phyloP scores from a whole-genome alignment of 2,329 filamentous ascomycete species.

The Diaporthe longicolla region DNA sequence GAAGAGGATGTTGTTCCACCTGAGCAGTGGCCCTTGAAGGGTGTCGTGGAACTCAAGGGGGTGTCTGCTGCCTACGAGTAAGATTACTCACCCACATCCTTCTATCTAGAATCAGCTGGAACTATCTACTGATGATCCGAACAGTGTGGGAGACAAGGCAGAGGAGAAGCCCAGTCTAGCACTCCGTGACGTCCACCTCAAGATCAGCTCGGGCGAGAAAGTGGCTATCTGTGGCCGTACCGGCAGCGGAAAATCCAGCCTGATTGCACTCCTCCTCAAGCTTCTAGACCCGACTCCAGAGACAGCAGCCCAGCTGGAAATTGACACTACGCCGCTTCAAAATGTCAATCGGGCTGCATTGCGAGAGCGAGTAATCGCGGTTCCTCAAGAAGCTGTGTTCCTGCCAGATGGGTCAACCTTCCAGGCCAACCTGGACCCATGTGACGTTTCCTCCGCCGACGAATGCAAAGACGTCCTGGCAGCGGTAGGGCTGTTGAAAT shows the following conservation, averaged over 20 bases:
- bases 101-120: too few species aligned
- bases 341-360: conserved; percentile 58
- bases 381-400: conserved; percentile 69
- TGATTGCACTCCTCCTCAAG: conserved; percentile 56
- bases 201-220: conserved; percentile 52
- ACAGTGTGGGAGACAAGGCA: not conserved
- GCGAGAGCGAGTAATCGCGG: conserved; percentile 63
- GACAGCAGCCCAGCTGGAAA: conserved; percentile 51
- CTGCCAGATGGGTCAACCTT: conserved; percentile 60
- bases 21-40: conserved; percentile 46
- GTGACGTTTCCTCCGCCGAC: conserved; percentile 47
- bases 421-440: conserved; percentile 60
- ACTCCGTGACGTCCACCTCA: conserved; percentile 49
- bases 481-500: conserved; percentile 52
- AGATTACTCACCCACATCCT: not conserved
- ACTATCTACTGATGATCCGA: not conserved
- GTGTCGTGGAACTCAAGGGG: conserved; percentile 45
- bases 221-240: conserved; percentile 61
- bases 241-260: conserved; percentile 61
- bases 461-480: conserved; percentile 55
- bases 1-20: conserved; percentile 49
- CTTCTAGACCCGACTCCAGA: conserved; percentile 56
- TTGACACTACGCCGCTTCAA: conserved; percentile 58
- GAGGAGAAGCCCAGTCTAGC: conserved; percentile 39
- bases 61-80: conserved; percentile 49